These are phyloP conservation scores for Trichomonascus vanleenenianus DNA, from an alignment of 805 yeast species.

Conservation along the genomic window DNA sequence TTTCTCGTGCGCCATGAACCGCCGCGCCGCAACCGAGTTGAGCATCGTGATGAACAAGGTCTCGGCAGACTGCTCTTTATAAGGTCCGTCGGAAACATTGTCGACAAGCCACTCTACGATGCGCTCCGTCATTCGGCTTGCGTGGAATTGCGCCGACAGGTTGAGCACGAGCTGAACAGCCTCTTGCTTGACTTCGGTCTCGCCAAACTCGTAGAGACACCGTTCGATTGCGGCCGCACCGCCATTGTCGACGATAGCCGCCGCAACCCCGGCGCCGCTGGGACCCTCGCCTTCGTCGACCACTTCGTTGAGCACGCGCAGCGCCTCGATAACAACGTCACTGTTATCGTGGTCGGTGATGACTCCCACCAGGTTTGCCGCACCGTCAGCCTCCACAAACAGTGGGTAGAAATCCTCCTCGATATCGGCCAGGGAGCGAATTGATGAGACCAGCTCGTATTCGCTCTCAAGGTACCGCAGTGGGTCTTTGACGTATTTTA, in stretches of 20 bases:
- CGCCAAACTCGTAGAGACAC: neutral
- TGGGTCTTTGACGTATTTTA: constrained; percentile 16
- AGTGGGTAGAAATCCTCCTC: constrained; percentile 5
- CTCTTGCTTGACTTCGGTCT: neutral
- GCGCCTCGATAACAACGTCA: constrained; percentile 11
- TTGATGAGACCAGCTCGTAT: constrained; percentile 13
- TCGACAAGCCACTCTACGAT: neutral
- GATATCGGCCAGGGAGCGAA: constrained; percentile 14
- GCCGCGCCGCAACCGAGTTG: too few species aligned
- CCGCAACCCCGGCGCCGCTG: neutral
- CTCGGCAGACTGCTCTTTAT: too few species aligned
- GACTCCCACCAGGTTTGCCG: constrained; percentile 9
- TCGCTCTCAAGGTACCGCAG: constrained; percentile 21
- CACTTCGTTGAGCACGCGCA: constrained; percentile 9
- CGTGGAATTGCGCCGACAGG: neutral
- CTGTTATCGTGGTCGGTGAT: constrained; percentile 15
- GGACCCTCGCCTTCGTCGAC: constrained; percentile 6
- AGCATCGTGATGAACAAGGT: too few species aligned
- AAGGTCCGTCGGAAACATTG: too few species aligned
- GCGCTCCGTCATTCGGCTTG: neutral
- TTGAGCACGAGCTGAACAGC: neutral
- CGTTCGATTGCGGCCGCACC: too few species aligned
- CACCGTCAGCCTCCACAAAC: constrained; percentile 8
- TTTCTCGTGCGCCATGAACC: too few species aligned
- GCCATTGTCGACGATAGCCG: neutral